A percentile compares a stretch with the other conserved stretches of the same genome.
These are phyloP conservation scores for Rhizopogon roseolus DNA, from an alignment of 768 basidiomycete species.

Conservation along the genomic window DNA sequence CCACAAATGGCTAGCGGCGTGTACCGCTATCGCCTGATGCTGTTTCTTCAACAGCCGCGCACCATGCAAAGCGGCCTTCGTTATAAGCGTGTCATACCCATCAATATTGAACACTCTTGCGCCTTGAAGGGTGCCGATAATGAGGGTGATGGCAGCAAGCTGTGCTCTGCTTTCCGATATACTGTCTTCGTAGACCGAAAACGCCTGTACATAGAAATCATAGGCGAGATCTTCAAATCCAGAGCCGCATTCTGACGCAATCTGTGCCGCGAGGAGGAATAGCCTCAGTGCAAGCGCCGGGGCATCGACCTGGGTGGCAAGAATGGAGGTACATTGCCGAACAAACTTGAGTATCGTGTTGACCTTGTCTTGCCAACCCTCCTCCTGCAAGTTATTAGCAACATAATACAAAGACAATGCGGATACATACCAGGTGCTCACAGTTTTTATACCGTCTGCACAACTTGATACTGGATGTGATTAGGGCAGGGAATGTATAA, in stretches of 20 bases:
- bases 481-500: constrained; percentile 94
- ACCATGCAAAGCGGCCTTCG: constrained; percentile 97
- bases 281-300: constrained; percentile 89
- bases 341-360: constrained; percentile 91
- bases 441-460: constrained; percentile 87
- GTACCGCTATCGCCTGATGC: constrained; percentile 93
- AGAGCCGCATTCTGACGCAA: constrained; percentile 90
- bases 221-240: constrained; percentile 95
- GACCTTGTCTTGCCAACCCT: constrained; percentile 83
- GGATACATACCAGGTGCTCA: constrained; percentile 57
- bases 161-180: constrained; percentile 96
- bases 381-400: constrained; percentile 46
- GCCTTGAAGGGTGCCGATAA: constrained; percentile 87
- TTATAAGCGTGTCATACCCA: constrained; percentile 96
- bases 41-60: constrained; percentile 97
- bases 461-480: constrained; percentile 88
- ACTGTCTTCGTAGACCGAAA: constrained; percentile 96
- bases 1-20: constrained; percentile 95
- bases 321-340: constrained; percentile 88
- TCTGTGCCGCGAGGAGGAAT: constrained; percentile 93
- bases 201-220: constrained; percentile 96
- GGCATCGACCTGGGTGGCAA: constrained; percentile 90
- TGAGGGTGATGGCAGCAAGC: constrained; percentile 92
- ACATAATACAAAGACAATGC: neutral
- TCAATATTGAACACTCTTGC: constrained; percentile 90